phyloP scores from a whole-genome alignment of 345 rosid genomes.

The Linum usitatissimum region DNA sequence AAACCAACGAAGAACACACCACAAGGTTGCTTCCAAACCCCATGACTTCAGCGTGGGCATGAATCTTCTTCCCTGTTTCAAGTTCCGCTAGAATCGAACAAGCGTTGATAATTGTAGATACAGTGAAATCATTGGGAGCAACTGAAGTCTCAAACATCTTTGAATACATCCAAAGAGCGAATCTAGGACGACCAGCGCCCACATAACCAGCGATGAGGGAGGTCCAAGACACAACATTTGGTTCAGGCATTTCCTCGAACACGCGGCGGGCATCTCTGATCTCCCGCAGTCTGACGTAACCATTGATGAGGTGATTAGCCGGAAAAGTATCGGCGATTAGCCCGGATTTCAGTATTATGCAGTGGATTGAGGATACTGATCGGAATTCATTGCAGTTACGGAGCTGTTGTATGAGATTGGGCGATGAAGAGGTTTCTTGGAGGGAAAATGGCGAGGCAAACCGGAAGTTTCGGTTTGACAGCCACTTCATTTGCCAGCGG shows the following conservation, averaged over 20 bases:
- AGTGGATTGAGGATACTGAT: conserved; percentile 23
- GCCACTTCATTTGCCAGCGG: conserved; percentile 11
- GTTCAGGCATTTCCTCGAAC: conserved; percentile 64
- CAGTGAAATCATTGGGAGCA: conserved; percentile 51
- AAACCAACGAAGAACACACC: conserved; percentile 64
- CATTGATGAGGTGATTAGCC: conserved; percentile 40
- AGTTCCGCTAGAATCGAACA: conserved; percentile 45
- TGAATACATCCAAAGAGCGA: conserved; percentile 29
- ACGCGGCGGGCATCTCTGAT: conserved; percentile 26
- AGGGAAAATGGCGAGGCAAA: conserved; percentile 18
- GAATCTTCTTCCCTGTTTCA: conserved; percentile 38
- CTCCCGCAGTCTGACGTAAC: conserved; percentile 24
- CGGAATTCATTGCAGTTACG: conserved; percentile 20
- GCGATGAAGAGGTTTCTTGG: conserved; percentile 17
- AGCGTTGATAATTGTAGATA: conserved; percentile 45
- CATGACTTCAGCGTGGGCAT: conserved; percentile 40
- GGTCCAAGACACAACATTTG: conserved; percentile 70
- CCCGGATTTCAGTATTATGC: conserved; percentile 36
- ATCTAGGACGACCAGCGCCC: conserved; percentile 23
- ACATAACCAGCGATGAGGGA: conserved; percentile 50
- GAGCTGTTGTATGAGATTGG: conserved; percentile 24
- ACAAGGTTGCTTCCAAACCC: conserved; percentile 41
- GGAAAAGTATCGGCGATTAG: conserved; percentile 21
- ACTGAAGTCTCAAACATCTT: conserved; percentile 30
- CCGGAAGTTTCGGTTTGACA: conserved; percentile 9